Evolutionary conservation across 2,329 filamentous ascomycete species (phyloP).

Genomic region (Pseudogymnoascus sp.): DNA sequence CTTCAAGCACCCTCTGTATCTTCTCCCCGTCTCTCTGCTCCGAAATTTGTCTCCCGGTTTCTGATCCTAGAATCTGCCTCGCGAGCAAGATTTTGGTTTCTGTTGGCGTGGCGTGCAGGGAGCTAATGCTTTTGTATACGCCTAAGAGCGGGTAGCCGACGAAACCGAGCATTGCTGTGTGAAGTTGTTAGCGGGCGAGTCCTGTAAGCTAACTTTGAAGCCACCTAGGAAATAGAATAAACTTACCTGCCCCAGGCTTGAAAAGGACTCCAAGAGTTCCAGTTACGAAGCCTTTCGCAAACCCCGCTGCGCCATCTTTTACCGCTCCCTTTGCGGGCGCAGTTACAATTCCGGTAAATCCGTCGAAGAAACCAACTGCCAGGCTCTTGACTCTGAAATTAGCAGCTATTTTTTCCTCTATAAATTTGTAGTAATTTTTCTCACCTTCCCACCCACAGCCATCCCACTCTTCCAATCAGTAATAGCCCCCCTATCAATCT

Average conservation of each 20-base stretch:
- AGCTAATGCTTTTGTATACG: too few relatives aligned
- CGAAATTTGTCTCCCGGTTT: background rate
- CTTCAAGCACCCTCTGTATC: background rate
- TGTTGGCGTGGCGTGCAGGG: too few relatives aligned
- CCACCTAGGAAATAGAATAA: too few relatives aligned
- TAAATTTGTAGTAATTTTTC: constrained; percentile 63
- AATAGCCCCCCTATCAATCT: background rate
- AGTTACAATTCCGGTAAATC: constrained; percentile 43
- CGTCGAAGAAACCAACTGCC: constrained; percentile 67
- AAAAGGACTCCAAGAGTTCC: constrained; percentile 11
- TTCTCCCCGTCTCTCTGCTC: background rate
- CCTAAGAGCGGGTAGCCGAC: too few relatives aligned
- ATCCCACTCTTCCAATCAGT: constrained; percentile 23
- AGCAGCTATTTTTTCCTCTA: constrained; percentile 55
- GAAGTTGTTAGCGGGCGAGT: too few relatives aligned
- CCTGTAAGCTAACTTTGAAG: too few relatives aligned
- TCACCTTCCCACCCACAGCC: constrained; percentile 56
- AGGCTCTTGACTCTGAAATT: constrained; percentile 45
- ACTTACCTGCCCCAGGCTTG: constrained; percentile 9
- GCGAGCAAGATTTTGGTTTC: too few relatives aligned
- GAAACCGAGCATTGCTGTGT: too few relatives aligned
- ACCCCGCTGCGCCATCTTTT: background rate
- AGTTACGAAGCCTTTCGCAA: constrained; percentile 8
- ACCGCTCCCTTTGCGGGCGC: too few relatives aligned
- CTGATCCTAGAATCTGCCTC: background rate